These are phyloP conservation scores for Thelonectria olida DNA, from an alignment of 2,329 filamentous ascomycete genomes.

Conservation along the genomic window DNA sequence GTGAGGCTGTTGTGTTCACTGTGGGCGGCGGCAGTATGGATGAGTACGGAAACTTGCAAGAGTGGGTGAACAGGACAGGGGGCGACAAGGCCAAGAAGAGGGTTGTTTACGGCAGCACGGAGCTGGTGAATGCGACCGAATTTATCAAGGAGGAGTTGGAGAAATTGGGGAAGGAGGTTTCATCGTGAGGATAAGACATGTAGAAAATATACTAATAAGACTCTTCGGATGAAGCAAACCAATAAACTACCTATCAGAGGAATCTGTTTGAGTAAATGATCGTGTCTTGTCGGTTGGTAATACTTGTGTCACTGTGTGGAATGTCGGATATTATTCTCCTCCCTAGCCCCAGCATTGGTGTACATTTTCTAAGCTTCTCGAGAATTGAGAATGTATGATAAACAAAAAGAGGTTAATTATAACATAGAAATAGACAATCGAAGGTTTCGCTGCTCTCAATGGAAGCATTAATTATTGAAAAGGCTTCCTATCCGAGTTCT, in stretches of 20 bases:
- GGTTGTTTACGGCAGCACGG: slow-evolving; percentile 95
- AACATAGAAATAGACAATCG: too few relatives aligned
- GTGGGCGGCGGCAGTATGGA: slow-evolving; percentile 98
- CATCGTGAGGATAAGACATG: slow-evolving; percentile 39
- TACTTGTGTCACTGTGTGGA: too few relatives aligned
- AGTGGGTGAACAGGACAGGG: slow-evolving; percentile 86
- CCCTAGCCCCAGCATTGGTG: too few relatives aligned
- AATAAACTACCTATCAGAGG: too few relatives aligned
- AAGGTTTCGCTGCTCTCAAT: too few relatives aligned
- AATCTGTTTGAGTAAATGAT: too few relatives aligned
- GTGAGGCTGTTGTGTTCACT: slow-evolving; percentile 91
- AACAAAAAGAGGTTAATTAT: too few relatives aligned
- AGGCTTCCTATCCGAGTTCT: neutral
- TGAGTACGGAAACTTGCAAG: slow-evolving; percentile 96
- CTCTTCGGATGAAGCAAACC: neutral
- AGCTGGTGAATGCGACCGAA: slow-evolving; percentile 74
- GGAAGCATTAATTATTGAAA: neutral
- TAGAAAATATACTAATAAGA: slow-evolving; percentile 35
- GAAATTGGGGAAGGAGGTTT: slow-evolving; percentile 67
- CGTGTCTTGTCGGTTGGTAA: too few relatives aligned
- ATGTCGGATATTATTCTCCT: too few relatives aligned
- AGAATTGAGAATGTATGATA: too few relatives aligned
- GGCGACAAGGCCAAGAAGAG: slow-evolving; percentile 75
- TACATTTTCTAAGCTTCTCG: too few relatives aligned
- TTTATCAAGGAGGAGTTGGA: slow-evolving; percentile 73